Evolutionary conservation across 2,329 filamentous ascomycete species (phyloP).

Genomic region (Davidsoniella virescens): DNA sequence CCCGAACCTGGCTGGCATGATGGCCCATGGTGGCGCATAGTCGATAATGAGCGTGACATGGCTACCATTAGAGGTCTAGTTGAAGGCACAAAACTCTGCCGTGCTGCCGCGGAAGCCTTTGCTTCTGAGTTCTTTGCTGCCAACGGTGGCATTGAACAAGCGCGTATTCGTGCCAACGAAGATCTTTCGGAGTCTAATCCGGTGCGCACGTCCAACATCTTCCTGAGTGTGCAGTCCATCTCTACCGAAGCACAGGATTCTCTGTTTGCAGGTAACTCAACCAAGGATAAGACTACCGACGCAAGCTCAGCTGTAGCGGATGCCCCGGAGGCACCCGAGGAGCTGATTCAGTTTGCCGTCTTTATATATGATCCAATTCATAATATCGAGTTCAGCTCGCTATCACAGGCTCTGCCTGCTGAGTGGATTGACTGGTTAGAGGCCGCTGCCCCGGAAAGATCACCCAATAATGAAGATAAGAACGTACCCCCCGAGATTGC

Average conservation of each 20-base stretch:
- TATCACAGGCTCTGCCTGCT: slow-evolving; percentile 69
- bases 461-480: slow-evolving; percentile 22
- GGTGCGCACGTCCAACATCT: slow-evolving; percentile 83
- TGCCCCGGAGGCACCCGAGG: slow-evolving; percentile 36
- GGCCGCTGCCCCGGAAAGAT: slow-evolving; percentile 26
- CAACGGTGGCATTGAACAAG: slow-evolving; percentile 63
- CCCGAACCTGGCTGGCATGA: slow-evolving; percentile 64
- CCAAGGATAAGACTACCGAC: slow-evolving; percentile 38
- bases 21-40: slow-evolving; percentile 87
- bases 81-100: slow-evolving; percentile 81
- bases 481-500: slow-evolving; percentile 23
- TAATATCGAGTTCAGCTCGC: slow-evolving; percentile 66
- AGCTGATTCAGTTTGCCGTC: slow-evolving; percentile 56
- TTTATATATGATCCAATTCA: slow-evolving; percentile 82
- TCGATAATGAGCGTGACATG: slow-evolving; percentile 53
- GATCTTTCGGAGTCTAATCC: slow-evolving; percentile 72
- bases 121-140: slow-evolving; percentile 68
- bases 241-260: slow-evolving; percentile 44
- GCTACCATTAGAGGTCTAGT: slow-evolving; percentile 63
- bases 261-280: slow-evolving; percentile 44
- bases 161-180: slow-evolving; percentile 64
- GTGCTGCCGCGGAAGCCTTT: slow-evolving; percentile 78
- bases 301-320: slow-evolving; percentile 19
- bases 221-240: slow-evolving; percentile 86
- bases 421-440: slow-evolving; percentile 90